These are phyloP conservation scores for Fusarium transvaalense DNA, from an alignment of 2,329 filamentous ascomycete genomes.

Conservation along the genomic window DNA sequence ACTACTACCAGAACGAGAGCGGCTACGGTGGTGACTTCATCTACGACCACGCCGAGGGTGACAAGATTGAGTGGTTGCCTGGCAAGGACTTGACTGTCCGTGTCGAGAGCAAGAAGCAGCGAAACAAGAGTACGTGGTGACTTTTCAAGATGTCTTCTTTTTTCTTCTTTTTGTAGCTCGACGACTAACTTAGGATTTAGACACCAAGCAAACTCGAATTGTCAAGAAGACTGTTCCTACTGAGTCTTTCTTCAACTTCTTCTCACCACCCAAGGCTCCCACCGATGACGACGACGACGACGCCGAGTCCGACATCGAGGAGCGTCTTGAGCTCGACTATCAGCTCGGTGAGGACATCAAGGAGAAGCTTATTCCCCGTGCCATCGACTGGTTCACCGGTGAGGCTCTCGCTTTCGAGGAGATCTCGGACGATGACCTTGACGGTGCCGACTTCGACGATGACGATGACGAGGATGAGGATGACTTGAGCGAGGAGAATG, in stretches of 20 bases:
- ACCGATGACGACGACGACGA: constrained; percentile 78
- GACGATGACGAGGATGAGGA: constrained; percentile 95
- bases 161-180: not conserved
- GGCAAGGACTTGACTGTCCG: constrained; percentile 94
- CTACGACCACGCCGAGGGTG: constrained; percentile 98
- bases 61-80: constrained; percentile 97
- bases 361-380: constrained; percentile 98
- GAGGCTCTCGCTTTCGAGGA: constrained; percentile 98
- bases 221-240: constrained; percentile 99
- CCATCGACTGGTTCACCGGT: constrained; percentile 99
- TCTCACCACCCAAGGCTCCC: constrained; percentile 92
- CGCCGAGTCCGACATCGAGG: constrained; percentile 90
- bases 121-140: constrained; percentile 88
- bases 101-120: constrained; percentile 99
- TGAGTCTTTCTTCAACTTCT: constrained; percentile 99
- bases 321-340: constrained; percentile 97
- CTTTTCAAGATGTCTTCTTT: not conserved
- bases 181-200: constrained; percentile 61
- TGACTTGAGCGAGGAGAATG: constrained; percentile 84
- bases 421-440: constrained; percentile 83
- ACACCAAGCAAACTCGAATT: constrained; percentile 98
- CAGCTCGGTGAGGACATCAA: constrained; percentile 99
- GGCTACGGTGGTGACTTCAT: constrained; percentile 99
- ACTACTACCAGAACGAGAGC: constrained; percentile 98
- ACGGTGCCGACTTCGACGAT: constrained; percentile 86